Evolutionary conservation across 208 protist genomes (phyloP).

Genomic region (Leishmania major): DNA sequence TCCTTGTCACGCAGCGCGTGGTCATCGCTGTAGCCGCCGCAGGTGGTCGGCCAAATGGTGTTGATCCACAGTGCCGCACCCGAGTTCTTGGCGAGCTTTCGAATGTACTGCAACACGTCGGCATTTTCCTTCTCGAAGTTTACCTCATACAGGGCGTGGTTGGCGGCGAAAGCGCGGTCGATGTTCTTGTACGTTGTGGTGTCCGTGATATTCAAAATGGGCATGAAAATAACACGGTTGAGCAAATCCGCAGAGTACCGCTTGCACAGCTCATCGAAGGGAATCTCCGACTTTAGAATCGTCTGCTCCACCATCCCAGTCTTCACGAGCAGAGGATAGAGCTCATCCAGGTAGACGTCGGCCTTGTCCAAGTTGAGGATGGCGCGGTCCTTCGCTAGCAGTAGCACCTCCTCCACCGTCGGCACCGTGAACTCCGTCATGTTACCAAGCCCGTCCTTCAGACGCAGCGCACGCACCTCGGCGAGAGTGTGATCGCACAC

Average conservation of each 20-base stretch:
- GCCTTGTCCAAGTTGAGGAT: constrained; percentile 75
- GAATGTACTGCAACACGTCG: constrained; percentile 37
- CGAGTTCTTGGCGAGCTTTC: constrained; percentile 33
- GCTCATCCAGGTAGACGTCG: constrained; percentile 59
- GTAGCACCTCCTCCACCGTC: constrained; percentile 56
- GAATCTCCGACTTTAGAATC: constrained; percentile 64
- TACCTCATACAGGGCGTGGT: constrained; percentile 57
- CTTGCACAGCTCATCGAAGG: constrained; percentile 40
- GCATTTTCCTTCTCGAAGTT: constrained; percentile 59
- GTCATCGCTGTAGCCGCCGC: constrained; percentile 68
- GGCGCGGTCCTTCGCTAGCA: constrained; percentile 37
- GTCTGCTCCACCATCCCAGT: constrained; percentile 53
- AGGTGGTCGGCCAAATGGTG: constrained; percentile 68
- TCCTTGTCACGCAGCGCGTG: constrained; percentile 54
- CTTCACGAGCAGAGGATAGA: constrained; percentile 42
- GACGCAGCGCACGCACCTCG: constrained; percentile 47
- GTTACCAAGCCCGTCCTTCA: constrained; percentile 74
- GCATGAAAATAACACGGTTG: constrained; percentile 66
- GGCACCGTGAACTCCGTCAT: constrained; percentile 74
- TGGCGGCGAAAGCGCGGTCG: constrained; percentile 29
- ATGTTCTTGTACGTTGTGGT: constrained; percentile 47
- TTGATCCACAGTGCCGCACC: constrained; percentile 62
- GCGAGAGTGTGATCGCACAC: constrained; percentile 54
- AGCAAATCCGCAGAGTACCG: constrained; percentile 45
- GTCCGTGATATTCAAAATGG: constrained; percentile 47